phyloP scores from a whole-genome alignment of 352 stramenopile genomes.

The Albugo laibachii region DNA sequence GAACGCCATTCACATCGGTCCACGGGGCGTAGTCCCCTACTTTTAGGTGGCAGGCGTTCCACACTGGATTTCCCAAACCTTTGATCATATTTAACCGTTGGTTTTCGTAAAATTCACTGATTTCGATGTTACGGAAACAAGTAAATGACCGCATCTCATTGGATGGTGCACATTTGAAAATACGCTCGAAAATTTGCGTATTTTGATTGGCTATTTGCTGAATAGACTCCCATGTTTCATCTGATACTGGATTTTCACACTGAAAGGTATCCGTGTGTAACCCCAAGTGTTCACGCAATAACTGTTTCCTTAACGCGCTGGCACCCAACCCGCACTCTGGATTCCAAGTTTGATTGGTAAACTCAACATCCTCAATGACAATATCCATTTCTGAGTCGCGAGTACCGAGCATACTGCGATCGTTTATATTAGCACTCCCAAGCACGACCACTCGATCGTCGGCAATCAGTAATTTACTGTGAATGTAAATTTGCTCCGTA shows the following conservation, averaged over 20 bases:
- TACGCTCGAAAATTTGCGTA: constrained; percentile 53
- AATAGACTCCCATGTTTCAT: constrained; percentile 54
- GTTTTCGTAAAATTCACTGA: constrained; percentile 75
- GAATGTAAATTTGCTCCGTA: constrained; percentile 14
- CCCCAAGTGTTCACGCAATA: constrained; percentile 72
- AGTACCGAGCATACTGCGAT: constrained; percentile 9
- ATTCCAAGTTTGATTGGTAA: background rate
- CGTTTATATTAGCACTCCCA: constrained; percentile 12
- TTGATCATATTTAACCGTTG: constrained; percentile 71
- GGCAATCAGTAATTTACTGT: constrained; percentile 13
- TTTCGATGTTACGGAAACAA: constrained; percentile 55
- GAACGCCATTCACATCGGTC: constrained; percentile 72
- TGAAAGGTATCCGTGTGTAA: constrained; percentile 30
- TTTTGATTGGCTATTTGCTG: constrained; percentile 34
- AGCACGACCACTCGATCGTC: constrained; percentile 9
- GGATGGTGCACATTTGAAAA: constrained; percentile 70
- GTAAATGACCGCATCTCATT: constrained; percentile 59
- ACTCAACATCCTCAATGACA: constrained; percentile 7
- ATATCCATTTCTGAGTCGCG: constrained; percentile 12
- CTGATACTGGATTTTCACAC: constrained; percentile 28
- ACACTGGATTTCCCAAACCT: constrained; percentile 27
- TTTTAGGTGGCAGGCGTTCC: constrained; percentile 55
- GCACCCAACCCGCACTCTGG: constrained; percentile 20
- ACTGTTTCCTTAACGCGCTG: constrained; percentile 46
- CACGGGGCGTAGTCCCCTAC: constrained; percentile 65